Base-by-base conservation (phyloP, 306 rosid genomes). In the Rosa persica region DNA sequence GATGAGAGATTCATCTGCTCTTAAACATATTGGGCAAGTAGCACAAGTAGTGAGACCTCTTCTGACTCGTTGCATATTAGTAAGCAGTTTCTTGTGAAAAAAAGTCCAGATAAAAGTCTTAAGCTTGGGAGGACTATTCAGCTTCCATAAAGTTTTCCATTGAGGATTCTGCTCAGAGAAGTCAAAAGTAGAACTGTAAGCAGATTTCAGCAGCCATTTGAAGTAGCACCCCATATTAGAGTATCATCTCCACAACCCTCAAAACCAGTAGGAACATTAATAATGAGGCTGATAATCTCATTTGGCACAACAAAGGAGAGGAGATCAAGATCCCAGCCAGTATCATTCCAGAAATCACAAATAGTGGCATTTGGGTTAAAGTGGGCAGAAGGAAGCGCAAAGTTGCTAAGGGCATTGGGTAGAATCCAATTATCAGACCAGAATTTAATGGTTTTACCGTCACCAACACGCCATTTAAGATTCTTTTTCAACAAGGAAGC, bases 241-340 rank as follows among this genome's bases (percentile, higher is more conserved):
- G 8, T 2, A 15, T 64, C 44, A 6, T 3, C 0, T 2, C 65
- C 65, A 22, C 15, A 0, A 0, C 8, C 2, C 5, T 3, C 13
- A 22, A 58, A 58, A 8, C 13, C 6, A 58, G 36, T 3, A 23
- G 65, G 16, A 0, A 58, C 5, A 4, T 0, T 58, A 4, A 11
- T 1, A 22, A 22, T 58, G 0, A 8, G 13, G 0, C 3, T 1
- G 0, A 58, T 0, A 9, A 58, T 9, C 0, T 9, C 16, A 3
- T 0, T 9, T 3, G 55, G 5, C 30, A 27, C 30, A 27, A n/a
- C 9, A 22, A 12, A 1, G 8, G 30, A 6, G 0, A 55, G 12
- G 4, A 55, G 5, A 3, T 23, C 23, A 23, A 58, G 3, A 58
- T 58, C 12, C 36, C 15, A n/a, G 5, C 65, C 65, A 8, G 4